phyloP scores from a whole-genome alignment of 2,329 filamentous ascomycete species.

The Verticillium longisporum region DNA sequence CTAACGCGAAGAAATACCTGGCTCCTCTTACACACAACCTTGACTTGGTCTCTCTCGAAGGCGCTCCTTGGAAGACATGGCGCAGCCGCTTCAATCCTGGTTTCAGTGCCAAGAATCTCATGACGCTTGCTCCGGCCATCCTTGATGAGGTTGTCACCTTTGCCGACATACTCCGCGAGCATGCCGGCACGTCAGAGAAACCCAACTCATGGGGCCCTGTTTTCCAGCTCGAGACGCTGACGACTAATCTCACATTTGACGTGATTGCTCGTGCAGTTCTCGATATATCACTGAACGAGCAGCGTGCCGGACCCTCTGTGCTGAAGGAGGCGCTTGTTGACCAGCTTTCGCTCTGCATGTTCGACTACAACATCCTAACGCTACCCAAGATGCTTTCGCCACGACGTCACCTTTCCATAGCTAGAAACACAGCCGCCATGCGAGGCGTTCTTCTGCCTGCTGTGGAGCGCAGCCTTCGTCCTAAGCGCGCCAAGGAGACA shows the following conservation, averaged over 20 bases:
- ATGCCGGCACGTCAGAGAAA: constrained; percentile 19
- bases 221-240: constrained; percentile 23
- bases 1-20: constrained; percentile 19
- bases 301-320: constrained; percentile 1
- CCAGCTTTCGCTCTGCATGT: not conserved
- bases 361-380: constrained; percentile 3
- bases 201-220: constrained; percentile 19
- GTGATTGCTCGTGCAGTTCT: constrained; percentile 28
- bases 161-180: constrained; percentile 15
- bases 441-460: constrained; percentile 1
- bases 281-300: constrained; percentile 8
- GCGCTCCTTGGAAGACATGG: constrained; percentile 20
- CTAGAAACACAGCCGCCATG: constrained; percentile 1
- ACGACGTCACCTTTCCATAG: not conserved
- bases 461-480: constrained; percentile 1
- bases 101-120: constrained; percentile 28
- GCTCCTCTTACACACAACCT: constrained; percentile 21
- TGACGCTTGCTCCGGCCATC: constrained; percentile 25
- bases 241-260: constrained; percentile 31
- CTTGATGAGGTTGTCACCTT: constrained; percentile 30
- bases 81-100: constrained; percentile 24
- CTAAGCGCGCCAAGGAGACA: constrained; percentile 1
- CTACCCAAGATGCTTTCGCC: not conserved
- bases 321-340: constrained; percentile 2
- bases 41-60: constrained; percentile 24